phyloP scores from a whole-genome alignment of 1,284 basidiomycete species.

The Ganoderma lucidum region DNA sequence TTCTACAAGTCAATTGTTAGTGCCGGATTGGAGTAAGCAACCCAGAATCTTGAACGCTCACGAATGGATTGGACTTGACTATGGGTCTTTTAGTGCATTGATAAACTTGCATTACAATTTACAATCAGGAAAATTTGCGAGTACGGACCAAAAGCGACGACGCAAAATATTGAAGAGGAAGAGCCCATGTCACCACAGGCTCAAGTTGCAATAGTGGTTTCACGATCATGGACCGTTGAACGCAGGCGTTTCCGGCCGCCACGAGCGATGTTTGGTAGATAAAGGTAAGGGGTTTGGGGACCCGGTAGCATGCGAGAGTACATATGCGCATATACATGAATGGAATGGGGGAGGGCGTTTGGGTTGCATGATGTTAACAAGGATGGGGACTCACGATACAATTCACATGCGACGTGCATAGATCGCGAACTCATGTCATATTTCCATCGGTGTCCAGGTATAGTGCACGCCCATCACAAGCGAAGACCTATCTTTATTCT shows the following conservation, averaged over 20 bases:
- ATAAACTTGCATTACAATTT: background rate
- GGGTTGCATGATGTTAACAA: background rate
- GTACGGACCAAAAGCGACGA: background rate
- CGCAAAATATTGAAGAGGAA: background rate
- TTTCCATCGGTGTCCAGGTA: background rate
- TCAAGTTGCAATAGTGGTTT: background rate
- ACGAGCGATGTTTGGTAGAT: background rate
- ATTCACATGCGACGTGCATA: background rate
- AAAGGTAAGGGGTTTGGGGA: background rate
- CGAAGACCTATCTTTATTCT: background rate
- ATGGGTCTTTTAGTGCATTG: background rate
- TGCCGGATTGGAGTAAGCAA: too few species aligned
- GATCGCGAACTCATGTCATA: background rate
- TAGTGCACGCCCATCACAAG: background rate
- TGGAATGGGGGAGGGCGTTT: background rate
- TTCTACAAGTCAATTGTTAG: background rate
- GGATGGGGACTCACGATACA: background rate
- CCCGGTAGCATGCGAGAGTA: background rate
- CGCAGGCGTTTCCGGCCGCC: background rate
- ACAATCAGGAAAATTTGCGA: background rate
- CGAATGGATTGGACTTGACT: background rate
- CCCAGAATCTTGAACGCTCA: too few species aligned
- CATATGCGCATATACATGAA: background rate
- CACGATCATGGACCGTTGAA: background rate
- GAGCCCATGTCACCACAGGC: background rate